Evolutionary conservation across 2,329 filamentous ascomycete species (phyloP).

Genomic region (Exophiala sideris): DNA sequence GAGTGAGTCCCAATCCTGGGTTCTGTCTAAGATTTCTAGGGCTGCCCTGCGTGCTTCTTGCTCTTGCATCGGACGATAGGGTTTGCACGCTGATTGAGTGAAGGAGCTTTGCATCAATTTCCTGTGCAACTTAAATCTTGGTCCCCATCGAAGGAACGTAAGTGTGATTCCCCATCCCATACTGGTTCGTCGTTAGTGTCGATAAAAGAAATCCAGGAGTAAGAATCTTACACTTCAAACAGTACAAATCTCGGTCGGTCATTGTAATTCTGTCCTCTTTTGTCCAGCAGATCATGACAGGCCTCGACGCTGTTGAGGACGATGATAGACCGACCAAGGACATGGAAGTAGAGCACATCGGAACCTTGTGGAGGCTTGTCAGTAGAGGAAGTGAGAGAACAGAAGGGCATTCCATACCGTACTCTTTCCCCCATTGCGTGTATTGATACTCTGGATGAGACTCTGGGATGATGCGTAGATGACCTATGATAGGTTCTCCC

Average conservation of each 20-base stretch:
- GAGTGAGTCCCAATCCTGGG: slow-evolving; percentile 9
- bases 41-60: slow-evolving; percentile 19
- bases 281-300: slow-evolving; percentile 10
- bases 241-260: slow-evolving; percentile 11
- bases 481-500: slow-evolving; percentile 11
- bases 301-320: slow-evolving; percentile 34
- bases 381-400: background rate
- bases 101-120: slow-evolving; percentile 46
- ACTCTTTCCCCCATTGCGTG: slow-evolving; percentile 17
- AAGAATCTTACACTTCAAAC: slow-evolving; percentile 8
- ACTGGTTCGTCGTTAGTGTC: background rate
- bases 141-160: slow-evolving; percentile 45
- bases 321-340: slow-evolving; percentile 37
- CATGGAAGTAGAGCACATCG: slow-evolving; percentile 17
- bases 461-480: slow-evolving; percentile 10
- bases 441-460: slow-evolving; percentile 11
- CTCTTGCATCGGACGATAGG: slow-evolving; percentile 28
- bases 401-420: background rate
- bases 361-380: background rate
- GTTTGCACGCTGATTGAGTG: slow-evolving; percentile 37
- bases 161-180: slow-evolving; percentile 49
- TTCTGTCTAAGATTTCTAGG: background rate
- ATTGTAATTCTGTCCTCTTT: slow-evolving; percentile 7
- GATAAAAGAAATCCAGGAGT: too few species aligned
- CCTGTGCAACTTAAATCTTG: slow-evolving; percentile 45